These are phyloP conservation scores for Fusarium sp. DNA, from an alignment of 2,329 filamentous ascomycete genomes.

Conservation along the genomic window DNA sequence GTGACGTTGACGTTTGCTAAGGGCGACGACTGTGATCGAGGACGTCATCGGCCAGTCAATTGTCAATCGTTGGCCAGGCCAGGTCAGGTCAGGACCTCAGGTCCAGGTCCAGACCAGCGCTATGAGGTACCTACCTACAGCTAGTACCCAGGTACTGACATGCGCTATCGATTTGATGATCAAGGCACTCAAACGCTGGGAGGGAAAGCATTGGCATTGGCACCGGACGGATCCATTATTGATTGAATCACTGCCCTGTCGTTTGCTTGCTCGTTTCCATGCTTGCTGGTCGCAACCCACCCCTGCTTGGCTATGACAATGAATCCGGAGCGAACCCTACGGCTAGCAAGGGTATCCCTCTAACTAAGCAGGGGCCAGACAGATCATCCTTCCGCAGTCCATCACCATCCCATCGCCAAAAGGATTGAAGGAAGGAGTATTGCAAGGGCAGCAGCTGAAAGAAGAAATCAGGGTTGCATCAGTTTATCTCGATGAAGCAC, in stretches of 20 bases:
- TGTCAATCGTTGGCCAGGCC: slow-evolving; percentile 24
- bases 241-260: slow-evolving; percentile 23
- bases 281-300: slow-evolving; percentile 1
- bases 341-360: slow-evolving; percentile 20
- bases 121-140: not conserved
- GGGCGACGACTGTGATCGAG: slow-evolving; percentile 44
- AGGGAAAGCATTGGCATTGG: not conserved
- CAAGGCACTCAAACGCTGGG: slow-evolving; percentile 15
- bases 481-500: not conserved
- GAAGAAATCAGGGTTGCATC: slow-evolving; percentile 11
- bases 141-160: slow-evolving; percentile 4
- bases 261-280: not conserved
- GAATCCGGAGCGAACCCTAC: slow-evolving; percentile 33
- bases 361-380: slow-evolving; percentile 25
- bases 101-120: slow-evolving; percentile 5
- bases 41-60: slow-evolving; percentile 49
- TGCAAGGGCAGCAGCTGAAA: slow-evolving; percentile 27
- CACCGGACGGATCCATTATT: slow-evolving; percentile 2
- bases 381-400: slow-evolving; percentile 22
- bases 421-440: slow-evolving; percentile 7
- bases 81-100: slow-evolving; percentile 3
- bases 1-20: slow-evolving; percentile 54
- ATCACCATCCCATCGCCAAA: not conserved
- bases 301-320: slow-evolving; percentile 20
- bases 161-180: slow-evolving; percentile 17